Conservation (phyloP, 305 asterid species). For the Salvia sclarea region DNA sequence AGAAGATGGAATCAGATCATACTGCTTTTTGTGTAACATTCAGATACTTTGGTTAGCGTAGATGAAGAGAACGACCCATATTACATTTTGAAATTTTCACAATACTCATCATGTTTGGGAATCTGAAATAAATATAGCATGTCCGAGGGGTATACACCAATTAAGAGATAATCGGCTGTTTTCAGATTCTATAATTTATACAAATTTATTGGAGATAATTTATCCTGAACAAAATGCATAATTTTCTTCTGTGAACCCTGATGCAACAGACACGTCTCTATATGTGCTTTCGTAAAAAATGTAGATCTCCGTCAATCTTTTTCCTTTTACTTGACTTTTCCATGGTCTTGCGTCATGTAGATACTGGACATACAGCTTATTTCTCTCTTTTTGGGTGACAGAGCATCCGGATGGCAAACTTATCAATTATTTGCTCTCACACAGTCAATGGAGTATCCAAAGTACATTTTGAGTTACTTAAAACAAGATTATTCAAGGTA, state of each 20-base stretch:
- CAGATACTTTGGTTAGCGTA: not conserved
- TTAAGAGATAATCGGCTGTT: not conserved
- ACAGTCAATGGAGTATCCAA: conserved; percentile 56
- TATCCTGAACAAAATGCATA: not conserved
- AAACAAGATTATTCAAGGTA: conserved; percentile 30
- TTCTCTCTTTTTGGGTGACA: conserved; percentile 26
- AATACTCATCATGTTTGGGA: not conserved
- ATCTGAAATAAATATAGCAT: not conserved
- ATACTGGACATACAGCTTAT: not conserved
- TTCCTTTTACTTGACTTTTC: not conserved
- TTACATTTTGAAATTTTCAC: not conserved
- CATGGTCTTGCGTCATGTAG: not conserved
- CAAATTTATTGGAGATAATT: not conserved
- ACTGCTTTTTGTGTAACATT: not conserved
- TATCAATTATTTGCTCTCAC: conserved; percentile 54
- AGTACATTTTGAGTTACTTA: conserved; percentile 47
- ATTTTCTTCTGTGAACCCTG: not conserved
- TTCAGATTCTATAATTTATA: not conserved
- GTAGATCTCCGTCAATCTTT: not conserved
- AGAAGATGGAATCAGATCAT: conserved; percentile 7
- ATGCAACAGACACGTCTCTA: not conserved
- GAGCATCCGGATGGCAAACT: conserved; percentile 54
- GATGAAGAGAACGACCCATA: not conserved
- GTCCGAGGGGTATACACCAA: not conserved
- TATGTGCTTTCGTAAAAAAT: not conserved